A percentile compares a stretch with the other conserved stretches of the same genome.
Evolutionary conservation across 2,329 filamentous ascomycete species (phyloP).

Genomic region (Xylaria hypoxylon): DNA sequence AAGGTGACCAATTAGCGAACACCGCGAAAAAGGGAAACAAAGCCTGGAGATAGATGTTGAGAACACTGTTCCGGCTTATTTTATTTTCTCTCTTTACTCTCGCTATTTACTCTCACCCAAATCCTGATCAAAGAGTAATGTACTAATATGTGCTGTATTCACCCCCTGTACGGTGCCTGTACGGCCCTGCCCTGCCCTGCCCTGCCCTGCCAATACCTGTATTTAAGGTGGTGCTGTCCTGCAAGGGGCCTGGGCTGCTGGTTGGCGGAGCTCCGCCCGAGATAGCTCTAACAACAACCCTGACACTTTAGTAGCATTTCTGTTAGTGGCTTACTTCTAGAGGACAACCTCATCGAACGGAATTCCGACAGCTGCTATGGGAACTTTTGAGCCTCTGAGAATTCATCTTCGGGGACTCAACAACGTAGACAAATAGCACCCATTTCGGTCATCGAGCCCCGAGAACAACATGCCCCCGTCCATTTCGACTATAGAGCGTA

Average conservation of each 20-base stretch:
- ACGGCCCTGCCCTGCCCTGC: too few species aligned
- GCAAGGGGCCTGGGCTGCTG: neutral
- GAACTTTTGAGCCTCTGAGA: neutral
- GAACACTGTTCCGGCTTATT: neutral
- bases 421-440: neutral
- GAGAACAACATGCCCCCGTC: conserved; percentile 25
- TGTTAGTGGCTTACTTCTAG: conserved; percentile 15
- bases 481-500: conserved; percentile 38
- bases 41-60: neutral
- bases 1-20: neutral
- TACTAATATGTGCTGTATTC: too few species aligned
- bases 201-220: too few species aligned
- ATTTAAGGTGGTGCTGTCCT: too few species aligned
- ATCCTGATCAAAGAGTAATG: too few species aligned
- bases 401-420: neutral
- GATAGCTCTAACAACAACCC: conserved; percentile 11
- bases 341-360: neutral
- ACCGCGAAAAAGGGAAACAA: neutral
- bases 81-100: neutral
- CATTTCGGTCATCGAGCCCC: neutral
- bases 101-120: neutral
- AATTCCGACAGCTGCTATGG: conserved; percentile 18
- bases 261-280: conserved; percentile 34
- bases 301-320: neutral
- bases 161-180: too few species aligned